Percentiles rank a stretch among this genome's conserved stretches.
Conservation (phyloP, 192 early-diverging fungal genomes). For the Podila epicladia region DNA sequence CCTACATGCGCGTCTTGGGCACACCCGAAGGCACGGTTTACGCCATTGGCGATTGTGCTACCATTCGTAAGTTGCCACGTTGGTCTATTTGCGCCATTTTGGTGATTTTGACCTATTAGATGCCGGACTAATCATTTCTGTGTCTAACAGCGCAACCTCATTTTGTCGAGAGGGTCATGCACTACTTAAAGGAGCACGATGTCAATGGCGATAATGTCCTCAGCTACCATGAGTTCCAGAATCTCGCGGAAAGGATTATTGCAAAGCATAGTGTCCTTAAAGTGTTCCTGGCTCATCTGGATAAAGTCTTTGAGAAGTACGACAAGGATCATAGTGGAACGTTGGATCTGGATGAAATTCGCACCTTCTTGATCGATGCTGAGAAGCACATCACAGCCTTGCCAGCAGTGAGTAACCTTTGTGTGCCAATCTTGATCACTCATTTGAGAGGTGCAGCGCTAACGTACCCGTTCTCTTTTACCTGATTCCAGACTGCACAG, state of each 20-base stretch:
- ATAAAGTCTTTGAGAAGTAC: slow-evolving; percentile 56
- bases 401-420: slow-evolving; percentile 55
- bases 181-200: slow-evolving; percentile 59
- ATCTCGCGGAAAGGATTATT: slow-evolving; percentile 50
- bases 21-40: slow-evolving; percentile 63
- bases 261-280: slow-evolving; percentile 62
- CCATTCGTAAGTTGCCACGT: slow-evolving; percentile 52
- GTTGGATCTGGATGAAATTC: slow-evolving; percentile 62
- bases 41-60: slow-evolving; percentile 81
- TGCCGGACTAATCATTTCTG: background rate
- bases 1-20: slow-evolving; percentile 64
- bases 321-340: slow-evolving; percentile 60
- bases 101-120: background rate
- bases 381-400: slow-evolving; percentile 62
- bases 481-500: slow-evolving; percentile 60
- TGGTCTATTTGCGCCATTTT: background rate
- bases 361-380: slow-evolving; percentile 57
- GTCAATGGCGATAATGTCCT: slow-evolving; percentile 57
- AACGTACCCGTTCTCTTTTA: background rate
- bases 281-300: slow-evolving; percentile 59
- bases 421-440: background rate
- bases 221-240: slow-evolving; percentile 61
- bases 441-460: too few relatives aligned
- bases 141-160: slow-evolving; percentile 63
- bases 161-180: slow-evolving; percentile 55